Percentiles rank a stretch among this genome's conserved stretches.
phyloP scores from a whole-genome alignment of 1,284 basidiomycete genomes.

The Rhizopogon parksii region DNA sequence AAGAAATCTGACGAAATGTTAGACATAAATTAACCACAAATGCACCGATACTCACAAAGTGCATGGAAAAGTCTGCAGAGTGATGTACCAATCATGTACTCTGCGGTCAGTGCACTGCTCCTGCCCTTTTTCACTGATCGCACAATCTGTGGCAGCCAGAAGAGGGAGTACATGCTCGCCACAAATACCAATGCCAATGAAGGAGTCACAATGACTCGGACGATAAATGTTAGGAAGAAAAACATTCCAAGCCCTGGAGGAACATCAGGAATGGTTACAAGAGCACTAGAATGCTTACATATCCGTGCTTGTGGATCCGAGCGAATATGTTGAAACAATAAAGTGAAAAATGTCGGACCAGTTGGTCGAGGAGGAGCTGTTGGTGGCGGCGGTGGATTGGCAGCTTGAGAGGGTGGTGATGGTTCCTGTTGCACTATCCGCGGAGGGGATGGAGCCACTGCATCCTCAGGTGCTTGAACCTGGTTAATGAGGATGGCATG shows the following conservation, averaged over 20 bases:
- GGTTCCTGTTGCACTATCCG: conserved; percentile 8
- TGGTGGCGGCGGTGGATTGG: conserved; percentile 14
- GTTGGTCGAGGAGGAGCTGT: conserved; percentile 12
- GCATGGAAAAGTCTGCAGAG: conserved; percentile 64
- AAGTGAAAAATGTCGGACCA: conserved; percentile 37
- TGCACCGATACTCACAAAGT: conserved; percentile 52
- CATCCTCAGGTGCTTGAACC: conserved; percentile 75
- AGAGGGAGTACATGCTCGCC: conserved; percentile 62
- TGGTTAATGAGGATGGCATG: conserved; percentile 74
- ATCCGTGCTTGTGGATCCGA: conserved; percentile 65
- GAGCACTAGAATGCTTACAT: conserved; percentile 38
- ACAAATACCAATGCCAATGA: conserved; percentile 67
- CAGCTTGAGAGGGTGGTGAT: conserved; percentile 12
- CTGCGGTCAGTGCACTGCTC: conserved; percentile 57
- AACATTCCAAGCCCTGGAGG: conserved; percentile 60
- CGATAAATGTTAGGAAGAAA: conserved; percentile 60
- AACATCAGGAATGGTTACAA: neutral
- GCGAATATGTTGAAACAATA: conserved; percentile 51
- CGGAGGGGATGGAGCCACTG: conserved; percentile 26
- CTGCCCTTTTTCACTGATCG: conserved; percentile 68
- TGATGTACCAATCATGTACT: conserved; percentile 77
- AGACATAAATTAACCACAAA: neutral
- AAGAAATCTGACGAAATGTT: conserved; percentile 63
- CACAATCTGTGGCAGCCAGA: conserved; percentile 83
- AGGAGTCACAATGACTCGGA: conserved; percentile 69